A percentile compares a stretch with the other conserved stretches of the same genome.
Evolutionary conservation across 441 rosid genomes (phyloP).

Genomic region (Euphorbia corollata): DNA sequence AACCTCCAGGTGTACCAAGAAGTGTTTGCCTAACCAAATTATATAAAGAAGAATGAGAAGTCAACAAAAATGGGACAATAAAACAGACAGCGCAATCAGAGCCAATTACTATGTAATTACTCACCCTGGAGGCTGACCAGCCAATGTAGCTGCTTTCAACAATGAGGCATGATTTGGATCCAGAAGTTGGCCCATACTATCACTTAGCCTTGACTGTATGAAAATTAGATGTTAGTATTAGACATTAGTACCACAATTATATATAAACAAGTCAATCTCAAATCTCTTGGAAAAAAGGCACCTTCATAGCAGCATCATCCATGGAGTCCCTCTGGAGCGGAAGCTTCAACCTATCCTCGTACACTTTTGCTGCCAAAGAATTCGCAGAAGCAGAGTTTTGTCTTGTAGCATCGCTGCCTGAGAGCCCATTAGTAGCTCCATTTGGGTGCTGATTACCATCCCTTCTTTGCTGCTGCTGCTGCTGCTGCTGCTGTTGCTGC

Average conservation of each 20-base stretch:
- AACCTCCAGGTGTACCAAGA: conserved; percentile 46
- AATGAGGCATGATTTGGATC: conserved; percentile 69
- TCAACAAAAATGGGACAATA: not conserved
- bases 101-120: conserved; percentile 16
- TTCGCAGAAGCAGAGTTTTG: conserved; percentile 63
- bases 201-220: conserved; percentile 50
- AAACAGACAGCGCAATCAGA: not conserved
- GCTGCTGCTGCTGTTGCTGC: conserved; percentile 15
- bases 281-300: conserved; percentile 21
- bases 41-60: conserved; percentile 14
- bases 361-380: conserved; percentile 64
- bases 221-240: conserved; percentile 6
- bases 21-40: conserved; percentile 51
- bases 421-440: conserved; percentile 52
- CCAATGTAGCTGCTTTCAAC: conserved; percentile 56
- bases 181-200: conserved; percentile 61
- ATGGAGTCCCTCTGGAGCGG: conserved; percentile 68
- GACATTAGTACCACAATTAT: not conserved
- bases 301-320: conserved; percentile 77
- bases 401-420: conserved; percentile 52
- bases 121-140: conserved; percentile 81
- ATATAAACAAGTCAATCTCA: not conserved
- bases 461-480: conserved; percentile 38
- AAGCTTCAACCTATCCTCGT: conserved; percentile 67
- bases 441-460: conserved; percentile 60